Evolutionary conservation across 2,329 filamentous ascomycete species (phyloP), one percentile per base, ranked within the genome.

Genomic region (Parasarocladium wereldwijsianum): DNA sequence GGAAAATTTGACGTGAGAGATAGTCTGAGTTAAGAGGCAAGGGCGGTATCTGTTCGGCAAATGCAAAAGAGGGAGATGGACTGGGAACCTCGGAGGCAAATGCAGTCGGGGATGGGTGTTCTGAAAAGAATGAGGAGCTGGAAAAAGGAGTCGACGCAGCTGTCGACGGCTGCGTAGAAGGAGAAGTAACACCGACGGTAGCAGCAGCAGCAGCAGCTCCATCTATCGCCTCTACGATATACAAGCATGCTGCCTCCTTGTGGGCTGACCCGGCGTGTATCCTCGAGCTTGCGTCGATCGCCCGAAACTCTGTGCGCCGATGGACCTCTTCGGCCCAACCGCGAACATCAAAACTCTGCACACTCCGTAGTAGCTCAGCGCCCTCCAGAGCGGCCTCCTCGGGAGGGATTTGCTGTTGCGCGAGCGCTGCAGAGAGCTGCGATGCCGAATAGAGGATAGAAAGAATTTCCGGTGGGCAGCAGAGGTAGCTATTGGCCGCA

Each of bases 401-500:
- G 8, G 47, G 41, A 6, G 33, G 32, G n/a, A 43, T 49, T 4
- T 43, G 39, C 13, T 43, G 37, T n/a, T 49, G 37, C 6, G 41
- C 41, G 5, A 37, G 36, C 5, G 38, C 36, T 9, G 40, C 39
- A 2, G 54, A 57, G 2, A 66, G 40, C 24, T 50, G 51, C 3
- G 57, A 55, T 4, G 60, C 58, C 4, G 50, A 42, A 6, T 64
- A 47, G 18, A 64, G 46, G 2, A 62, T 55, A 24, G 57, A 49
- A 15, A 65, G 45, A 2, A 64, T 50, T 3, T 52, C 46, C 1
- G 61, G 56, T 1, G 59, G 58, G 14, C 54, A 60, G 38, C 61
- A 62, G 17, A 64, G 49, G 30, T 64, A 64, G 37, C 57, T 62
- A 24, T 61, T 58, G 3, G 54, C 48, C 8, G 57, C 50, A 6